Evolutionary conservation across 371 early-diverging fungal genomes (phyloP).

Genomic region (Mucor mucedo): DNA sequence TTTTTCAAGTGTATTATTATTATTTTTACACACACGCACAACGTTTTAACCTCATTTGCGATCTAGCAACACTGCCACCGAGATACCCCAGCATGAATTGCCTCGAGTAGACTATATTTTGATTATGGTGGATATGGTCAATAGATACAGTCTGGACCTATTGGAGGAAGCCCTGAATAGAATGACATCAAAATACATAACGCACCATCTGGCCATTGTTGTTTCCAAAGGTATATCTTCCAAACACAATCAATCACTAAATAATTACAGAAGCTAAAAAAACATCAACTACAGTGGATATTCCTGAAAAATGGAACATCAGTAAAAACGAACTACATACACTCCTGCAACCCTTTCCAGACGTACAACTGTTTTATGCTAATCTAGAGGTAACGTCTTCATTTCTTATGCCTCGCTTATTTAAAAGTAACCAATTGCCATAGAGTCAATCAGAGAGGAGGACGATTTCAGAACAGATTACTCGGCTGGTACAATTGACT

Average conservation of each 20-base stretch:
- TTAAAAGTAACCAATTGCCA: neutral
- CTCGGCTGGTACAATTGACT: constrained; percentile 14
- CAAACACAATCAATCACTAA: too few species aligned
- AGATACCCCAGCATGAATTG: constrained; percentile 13
- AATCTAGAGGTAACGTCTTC: constrained; percentile 25
- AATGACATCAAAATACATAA: constrained; percentile 24
- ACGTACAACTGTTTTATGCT: constrained; percentile 29
- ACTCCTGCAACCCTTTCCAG: constrained; percentile 4
- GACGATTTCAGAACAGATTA: constrained; percentile 14
- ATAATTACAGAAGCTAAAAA: neutral
- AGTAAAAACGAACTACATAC: constrained; percentile 19
- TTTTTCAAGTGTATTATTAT: constrained; percentile 43
- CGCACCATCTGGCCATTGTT: constrained; percentile 30
- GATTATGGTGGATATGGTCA: constrained; percentile 42
- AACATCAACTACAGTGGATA: constrained; percentile 27
- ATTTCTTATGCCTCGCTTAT: neutral
- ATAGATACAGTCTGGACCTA: constrained; percentile 20
- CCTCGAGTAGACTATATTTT: constrained; percentile 32
- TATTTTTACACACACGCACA: neutral
- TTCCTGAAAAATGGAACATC: constrained; percentile 17
- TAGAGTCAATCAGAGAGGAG: constrained; percentile 18
- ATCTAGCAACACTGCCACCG: constrained; percentile 32
- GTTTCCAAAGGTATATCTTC: constrained; percentile 38
- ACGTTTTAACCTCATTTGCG: neutral
- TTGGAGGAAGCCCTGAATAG: constrained; percentile 18